Evolutionary conservation across 768 basidiomycete species (phyloP).

Genomic region (Agrocybe chaxingu): DNA sequence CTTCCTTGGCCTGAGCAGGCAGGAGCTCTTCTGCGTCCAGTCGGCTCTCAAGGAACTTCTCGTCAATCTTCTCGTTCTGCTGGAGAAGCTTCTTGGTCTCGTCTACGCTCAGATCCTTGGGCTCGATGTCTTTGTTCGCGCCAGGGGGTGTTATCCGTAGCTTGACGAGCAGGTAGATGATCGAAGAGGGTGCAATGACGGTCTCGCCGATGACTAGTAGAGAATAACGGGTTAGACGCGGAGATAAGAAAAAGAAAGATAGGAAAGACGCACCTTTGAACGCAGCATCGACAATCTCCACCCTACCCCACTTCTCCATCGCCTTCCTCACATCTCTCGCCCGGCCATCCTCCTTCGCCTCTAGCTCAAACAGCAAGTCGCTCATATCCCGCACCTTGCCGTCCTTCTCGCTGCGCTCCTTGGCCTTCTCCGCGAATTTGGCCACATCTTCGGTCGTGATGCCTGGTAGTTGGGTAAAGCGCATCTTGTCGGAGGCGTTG

Average conservation of each 20-base stretch:
- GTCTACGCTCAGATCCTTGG: conserved; percentile 41
- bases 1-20: conserved; percentile 40
- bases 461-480: conserved; percentile 76
- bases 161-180: conserved; percentile 85
- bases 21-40: conserved; percentile 61
- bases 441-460: conserved; percentile 53
- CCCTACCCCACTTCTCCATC: conserved; percentile 64
- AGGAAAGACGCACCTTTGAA: conserved; percentile 69
- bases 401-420: not conserved
- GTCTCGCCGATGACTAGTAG: conserved; percentile 84
- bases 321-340: conserved; percentile 58
- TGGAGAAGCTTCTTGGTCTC: conserved; percentile 45
- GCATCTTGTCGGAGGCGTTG: conserved; percentile 37
- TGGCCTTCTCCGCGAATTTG: conserved; percentile 29
- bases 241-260: not conserved
- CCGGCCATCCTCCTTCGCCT: conserved; percentile 48
- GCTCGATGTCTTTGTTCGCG: conserved; percentile 19
- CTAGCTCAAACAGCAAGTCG: conserved; percentile 46
- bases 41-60: conserved; percentile 63
- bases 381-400: conserved; percentile 25
- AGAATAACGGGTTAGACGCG: not conserved
- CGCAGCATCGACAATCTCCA: conserved; percentile 76
- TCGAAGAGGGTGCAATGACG: conserved; percentile 80
- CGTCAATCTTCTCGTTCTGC: conserved; percentile 59
- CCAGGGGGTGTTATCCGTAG: conserved; percentile 66